Percentiles rank a stretch among this genome's conserved stretches.
phyloP scores from a whole-genome alignment of 371 early-diverging fungal genomes.

The Rhizomucor miehei region DNA sequence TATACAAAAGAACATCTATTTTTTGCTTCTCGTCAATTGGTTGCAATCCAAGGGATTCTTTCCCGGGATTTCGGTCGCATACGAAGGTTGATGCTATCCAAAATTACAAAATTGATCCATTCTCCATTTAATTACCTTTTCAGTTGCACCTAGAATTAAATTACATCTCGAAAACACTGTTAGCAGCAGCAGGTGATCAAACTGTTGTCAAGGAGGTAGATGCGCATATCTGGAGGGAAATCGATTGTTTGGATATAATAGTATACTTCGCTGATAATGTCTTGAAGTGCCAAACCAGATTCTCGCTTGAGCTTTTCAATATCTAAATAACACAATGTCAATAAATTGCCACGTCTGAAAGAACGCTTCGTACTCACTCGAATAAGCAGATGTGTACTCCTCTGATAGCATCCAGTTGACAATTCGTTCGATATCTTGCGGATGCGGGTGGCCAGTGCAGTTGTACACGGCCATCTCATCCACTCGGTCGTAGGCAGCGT shows the following conservation, averaged over 20 bases:
- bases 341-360: no score
- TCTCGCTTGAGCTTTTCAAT: slow-evolving; percentile 74
- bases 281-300: slow-evolving; percentile 86
- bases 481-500: slow-evolving; percentile 78
- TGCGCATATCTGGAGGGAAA: slow-evolving; percentile 62
- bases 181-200: no score
- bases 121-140: no score
- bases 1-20: no score
- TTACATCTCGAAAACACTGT: no score
- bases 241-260: slow-evolving; percentile 60
- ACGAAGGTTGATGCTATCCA: no score
- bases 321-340: slow-evolving; percentile 29
- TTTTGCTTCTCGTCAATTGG: no score
- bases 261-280: slow-evolving; percentile 80
- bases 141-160: no score
- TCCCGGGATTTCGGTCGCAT: no score
- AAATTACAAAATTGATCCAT: no score
- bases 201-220: slow-evolving; percentile 71
- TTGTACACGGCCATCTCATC: slow-evolving; percentile 81
- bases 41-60: no score
- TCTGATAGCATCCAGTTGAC: slow-evolving; percentile 76
- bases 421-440: slow-evolving; percentile 81
- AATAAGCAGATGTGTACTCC: slow-evolving; percentile 76
- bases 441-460: slow-evolving; percentile 91
- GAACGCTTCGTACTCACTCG: no score